Conservation (phyloP, 768 basidiomycete genomes). For the Suillus hirtellus region DNA sequence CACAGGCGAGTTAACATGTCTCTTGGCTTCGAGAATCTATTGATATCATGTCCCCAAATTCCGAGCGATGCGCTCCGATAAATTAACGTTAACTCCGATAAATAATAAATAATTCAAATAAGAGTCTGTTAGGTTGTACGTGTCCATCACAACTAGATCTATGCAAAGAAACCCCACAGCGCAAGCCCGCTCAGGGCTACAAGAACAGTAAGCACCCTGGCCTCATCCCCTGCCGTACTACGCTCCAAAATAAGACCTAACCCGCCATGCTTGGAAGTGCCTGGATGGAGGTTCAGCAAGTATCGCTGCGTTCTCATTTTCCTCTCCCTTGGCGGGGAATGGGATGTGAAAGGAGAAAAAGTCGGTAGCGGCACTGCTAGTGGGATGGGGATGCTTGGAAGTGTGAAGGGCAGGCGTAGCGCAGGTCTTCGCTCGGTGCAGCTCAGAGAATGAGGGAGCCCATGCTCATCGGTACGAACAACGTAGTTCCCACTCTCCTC, state of each 20-base stretch:
- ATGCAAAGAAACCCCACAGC: constrained; percentile 33
- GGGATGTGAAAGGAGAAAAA: constrained; percentile 31
- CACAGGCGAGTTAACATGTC: background rate
- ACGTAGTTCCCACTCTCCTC: constrained; percentile 54
- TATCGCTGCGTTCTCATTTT: constrained; percentile 26
- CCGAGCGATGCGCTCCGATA: background rate
- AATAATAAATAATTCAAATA: too few species aligned
- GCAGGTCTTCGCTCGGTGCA: constrained; percentile 48
- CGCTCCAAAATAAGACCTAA: constrained; percentile 52
- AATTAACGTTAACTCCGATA: too few species aligned
- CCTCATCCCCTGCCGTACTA: constrained; percentile 68
- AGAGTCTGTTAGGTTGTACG: too few species aligned
- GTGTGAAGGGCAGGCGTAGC: constrained; percentile 30
- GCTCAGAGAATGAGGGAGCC: constrained; percentile 54
- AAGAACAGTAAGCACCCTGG: constrained; percentile 34
- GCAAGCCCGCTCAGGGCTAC: constrained; percentile 31
- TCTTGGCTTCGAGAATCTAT: background rate
- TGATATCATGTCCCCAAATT: background rate
- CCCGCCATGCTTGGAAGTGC: constrained; percentile 41
- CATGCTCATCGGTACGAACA: constrained; percentile 61
- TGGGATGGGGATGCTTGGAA: constrained; percentile 19
- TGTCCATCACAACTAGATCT: background rate
- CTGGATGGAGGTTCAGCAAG: constrained; percentile 32
- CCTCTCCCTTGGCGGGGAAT: constrained; percentile 26
- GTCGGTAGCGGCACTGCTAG: constrained; percentile 29